Conservation (phyloP, 176 grass and related monocot genomes). For the Hordeum marinum region DNA sequence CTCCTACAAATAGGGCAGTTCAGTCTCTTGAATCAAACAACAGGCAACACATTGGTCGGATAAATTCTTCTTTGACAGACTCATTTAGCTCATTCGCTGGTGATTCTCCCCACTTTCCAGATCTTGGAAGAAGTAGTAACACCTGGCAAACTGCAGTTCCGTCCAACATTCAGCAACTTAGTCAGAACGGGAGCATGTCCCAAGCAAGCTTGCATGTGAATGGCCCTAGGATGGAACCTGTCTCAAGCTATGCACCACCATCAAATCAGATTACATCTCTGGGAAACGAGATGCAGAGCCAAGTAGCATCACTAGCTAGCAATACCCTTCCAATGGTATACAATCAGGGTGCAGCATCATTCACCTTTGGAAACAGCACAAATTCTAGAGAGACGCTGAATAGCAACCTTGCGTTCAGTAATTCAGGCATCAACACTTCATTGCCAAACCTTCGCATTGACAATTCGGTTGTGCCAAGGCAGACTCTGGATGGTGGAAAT, state of each 20-base stretch:
- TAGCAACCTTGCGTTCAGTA: constrained; percentile 29
- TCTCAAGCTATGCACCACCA: constrained; percentile 30
- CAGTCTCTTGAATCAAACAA: constrained; percentile 41
- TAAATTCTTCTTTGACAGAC: constrained; percentile 38
- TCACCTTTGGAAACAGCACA: constrained; percentile 29
- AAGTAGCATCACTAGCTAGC: constrained; percentile 22
- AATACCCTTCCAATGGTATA: constrained; percentile 25
- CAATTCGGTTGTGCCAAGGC: constrained; percentile 25
- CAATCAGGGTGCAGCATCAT: constrained; percentile 25
- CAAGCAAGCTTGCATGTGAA: constrained; percentile 26
- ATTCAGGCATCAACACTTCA: constrained; percentile 42
- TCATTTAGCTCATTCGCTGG: constrained; percentile 29
- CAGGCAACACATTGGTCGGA: constrained; percentile 28
- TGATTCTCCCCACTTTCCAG: constrained; percentile 38
- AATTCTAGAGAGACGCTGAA: constrained; percentile 42
- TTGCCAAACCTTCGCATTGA: constrained; percentile 44
- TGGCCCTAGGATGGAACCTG: constrained; percentile 31
- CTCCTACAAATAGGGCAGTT: constrained; percentile 23
- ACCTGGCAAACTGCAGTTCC: constrained; percentile 50
- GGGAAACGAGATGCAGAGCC: constrained; percentile 41
- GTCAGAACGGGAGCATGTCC: constrained; percentile 40
- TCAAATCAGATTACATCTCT: constrained; percentile 31
- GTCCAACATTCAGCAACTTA: constrained; percentile 40
- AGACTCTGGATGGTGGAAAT: constrained; percentile 26
- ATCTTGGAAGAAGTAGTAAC: constrained; percentile 40